Evolutionary conservation across 129 eudicot genomes (phyloP).

Genomic region (Scalesia atractyloides): DNA sequence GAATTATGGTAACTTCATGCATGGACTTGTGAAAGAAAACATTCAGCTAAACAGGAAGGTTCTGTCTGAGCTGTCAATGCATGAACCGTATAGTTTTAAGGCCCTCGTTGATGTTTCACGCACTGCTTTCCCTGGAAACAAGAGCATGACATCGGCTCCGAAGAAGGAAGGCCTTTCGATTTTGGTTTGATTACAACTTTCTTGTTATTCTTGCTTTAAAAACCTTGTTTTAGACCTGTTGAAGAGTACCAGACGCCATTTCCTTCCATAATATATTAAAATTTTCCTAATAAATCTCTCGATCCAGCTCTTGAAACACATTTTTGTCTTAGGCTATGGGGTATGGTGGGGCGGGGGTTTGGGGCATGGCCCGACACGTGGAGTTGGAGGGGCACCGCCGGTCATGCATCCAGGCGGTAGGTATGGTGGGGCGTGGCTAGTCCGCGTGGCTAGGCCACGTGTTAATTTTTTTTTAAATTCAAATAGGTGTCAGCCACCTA

Average conservation of each 20-base stretch:
- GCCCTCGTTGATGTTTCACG: constrained; percentile 78
- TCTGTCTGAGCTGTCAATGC: constrained; percentile 86
- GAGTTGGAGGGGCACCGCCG: too few species aligned
- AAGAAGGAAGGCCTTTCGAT: constrained; percentile 72
- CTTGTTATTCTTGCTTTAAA: background rate
- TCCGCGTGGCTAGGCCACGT: too few species aligned
- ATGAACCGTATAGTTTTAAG: constrained; percentile 93
- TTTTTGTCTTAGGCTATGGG: too few species aligned
- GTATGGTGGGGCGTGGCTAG: too few species aligned
- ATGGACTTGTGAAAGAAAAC: constrained; percentile 87
- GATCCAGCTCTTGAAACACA: background rate
- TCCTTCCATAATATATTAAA: background rate
- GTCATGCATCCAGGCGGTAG: too few species aligned
- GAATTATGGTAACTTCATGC: constrained; percentile 89
- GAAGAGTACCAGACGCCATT: background rate
- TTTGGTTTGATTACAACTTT: constrained; percentile 43
- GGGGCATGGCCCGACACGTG: too few species aligned
- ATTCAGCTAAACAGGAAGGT: constrained; percentile 92
- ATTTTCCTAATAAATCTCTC: background rate
- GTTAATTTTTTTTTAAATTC: too few species aligned
- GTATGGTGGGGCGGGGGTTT: too few species aligned
- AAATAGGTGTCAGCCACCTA: too few species aligned
- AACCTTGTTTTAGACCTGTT: background rate
- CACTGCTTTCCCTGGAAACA: constrained; percentile 90
- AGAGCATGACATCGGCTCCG: constrained; percentile 40